phyloP scores from a whole-genome alignment of 768 basidiomycete genomes.

The Termitomyces titanicus region DNA sequence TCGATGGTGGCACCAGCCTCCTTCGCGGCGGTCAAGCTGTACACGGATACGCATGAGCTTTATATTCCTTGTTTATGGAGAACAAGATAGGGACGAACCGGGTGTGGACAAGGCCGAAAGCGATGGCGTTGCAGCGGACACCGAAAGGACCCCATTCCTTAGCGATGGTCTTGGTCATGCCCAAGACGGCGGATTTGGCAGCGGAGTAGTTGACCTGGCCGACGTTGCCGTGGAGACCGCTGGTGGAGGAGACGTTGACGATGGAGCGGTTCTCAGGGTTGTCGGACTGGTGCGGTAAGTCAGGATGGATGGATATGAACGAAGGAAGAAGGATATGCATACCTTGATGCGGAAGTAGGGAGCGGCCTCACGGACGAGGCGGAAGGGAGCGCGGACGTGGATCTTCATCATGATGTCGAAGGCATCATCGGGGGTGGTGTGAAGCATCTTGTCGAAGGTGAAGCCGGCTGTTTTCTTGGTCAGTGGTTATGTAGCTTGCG shows the following conservation, averaged over 20 bases:
- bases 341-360: conserved; percentile 81
- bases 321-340: conserved; percentile 1
- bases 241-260: conserved; percentile 77
- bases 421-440: conserved; percentile 79
- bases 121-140: conserved; percentile 79
- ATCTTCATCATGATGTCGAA: conserved; percentile 82
- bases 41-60: not conserved
- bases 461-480: conserved; percentile 50
- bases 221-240: conserved; percentile 85
- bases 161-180: conserved; percentile 80
- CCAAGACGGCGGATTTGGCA: conserved; percentile 74
- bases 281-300: conserved; percentile 33
- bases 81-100: conserved; percentile 37
- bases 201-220: conserved; percentile 84
- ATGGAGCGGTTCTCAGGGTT: conserved; percentile 68
- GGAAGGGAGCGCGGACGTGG: conserved; percentile 84
- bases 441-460: conserved; percentile 85
- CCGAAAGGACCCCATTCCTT: conserved; percentile 87
- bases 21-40: conserved; percentile 73
- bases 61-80: too few species aligned
- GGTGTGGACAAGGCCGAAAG: conserved; percentile 76
- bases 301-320: not conserved
- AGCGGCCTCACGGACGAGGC: conserved; percentile 78
- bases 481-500: not conserved
- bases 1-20: conserved; percentile 73